Conservation (phyloP, 768 basidiomycete species). For the Strobilomyces dryophilus region DNA sequence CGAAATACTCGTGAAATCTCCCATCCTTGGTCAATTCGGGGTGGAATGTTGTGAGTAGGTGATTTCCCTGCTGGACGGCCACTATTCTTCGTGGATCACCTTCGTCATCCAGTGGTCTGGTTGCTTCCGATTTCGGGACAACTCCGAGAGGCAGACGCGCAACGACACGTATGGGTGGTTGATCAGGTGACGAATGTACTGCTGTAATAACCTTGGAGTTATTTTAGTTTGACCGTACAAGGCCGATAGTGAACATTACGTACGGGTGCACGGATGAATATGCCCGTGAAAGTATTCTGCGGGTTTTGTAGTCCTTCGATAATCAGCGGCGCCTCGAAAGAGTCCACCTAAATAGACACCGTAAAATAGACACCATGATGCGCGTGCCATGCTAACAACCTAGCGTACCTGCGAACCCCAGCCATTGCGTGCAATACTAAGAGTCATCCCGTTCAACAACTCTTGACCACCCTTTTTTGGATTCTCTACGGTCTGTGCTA, state of each 20-base stretch:
- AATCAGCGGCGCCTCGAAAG: slow-evolving; percentile 76
- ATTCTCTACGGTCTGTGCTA: slow-evolving; percentile 69
- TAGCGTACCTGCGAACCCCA: slow-evolving; percentile 85
- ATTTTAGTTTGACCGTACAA: not conserved
- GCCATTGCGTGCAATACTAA: slow-evolving; percentile 82
- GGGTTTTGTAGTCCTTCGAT: slow-evolving; percentile 62
- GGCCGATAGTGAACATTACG: slow-evolving; percentile 18
- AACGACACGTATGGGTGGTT: slow-evolving; percentile 63
- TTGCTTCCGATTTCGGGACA: slow-evolving; percentile 36
- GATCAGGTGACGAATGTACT: slow-evolving; percentile 42
- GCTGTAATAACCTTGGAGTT: slow-evolving; percentile 56
- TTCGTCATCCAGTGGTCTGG: slow-evolving; percentile 37
- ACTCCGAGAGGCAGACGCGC: slow-evolving; percentile 59
- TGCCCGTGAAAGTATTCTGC: slow-evolving; percentile 62
- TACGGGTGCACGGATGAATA: slow-evolving; percentile 95
- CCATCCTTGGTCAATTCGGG: slow-evolving; percentile 87
- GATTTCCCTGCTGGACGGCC: slow-evolving; percentile 77
- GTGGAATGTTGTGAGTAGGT: slow-evolving; percentile 89
- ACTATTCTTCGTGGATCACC: slow-evolving; percentile 68
- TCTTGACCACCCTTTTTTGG: slow-evolving; percentile 88
- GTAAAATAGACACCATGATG: not conserved
- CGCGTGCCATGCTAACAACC: not conserved
- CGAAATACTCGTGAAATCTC: slow-evolving; percentile 90
- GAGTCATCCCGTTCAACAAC: slow-evolving; percentile 72
- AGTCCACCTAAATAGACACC: slow-evolving; percentile 59